Conservation (phyloP, 352 stramenopile species). For the Blastocystis sp. region DNA sequence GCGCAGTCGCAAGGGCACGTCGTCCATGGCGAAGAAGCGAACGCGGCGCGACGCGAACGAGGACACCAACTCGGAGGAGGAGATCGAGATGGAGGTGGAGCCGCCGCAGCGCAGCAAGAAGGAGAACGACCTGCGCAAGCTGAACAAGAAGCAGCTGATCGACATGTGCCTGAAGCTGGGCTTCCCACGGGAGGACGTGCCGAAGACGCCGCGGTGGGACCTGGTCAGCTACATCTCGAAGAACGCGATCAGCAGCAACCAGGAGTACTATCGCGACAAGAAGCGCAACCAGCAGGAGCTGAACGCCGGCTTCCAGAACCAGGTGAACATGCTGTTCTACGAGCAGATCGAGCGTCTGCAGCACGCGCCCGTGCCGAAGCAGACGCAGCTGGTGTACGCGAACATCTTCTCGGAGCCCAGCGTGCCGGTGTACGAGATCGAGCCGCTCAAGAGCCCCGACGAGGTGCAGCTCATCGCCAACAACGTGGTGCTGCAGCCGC, state of each 20-base stretch:
- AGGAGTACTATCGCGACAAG: slow-evolving; percentile 27
- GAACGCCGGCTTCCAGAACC: slow-evolving; percentile 60
- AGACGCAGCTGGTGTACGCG: not conserved
- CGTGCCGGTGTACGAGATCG: not conserved
- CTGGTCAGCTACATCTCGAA: slow-evolving; percentile 31
- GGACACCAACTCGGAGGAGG: slow-evolving; percentile 40
- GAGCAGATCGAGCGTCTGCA: slow-evolving; percentile 39
- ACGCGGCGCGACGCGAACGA: not conserved
- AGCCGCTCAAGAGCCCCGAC: slow-evolving; percentile 5
- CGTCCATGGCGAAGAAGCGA: not conserved
- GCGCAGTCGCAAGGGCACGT: slow-evolving; percentile 44
- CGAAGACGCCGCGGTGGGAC: slow-evolving; percentile 1
- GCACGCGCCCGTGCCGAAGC: not conserved
- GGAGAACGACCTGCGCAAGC: slow-evolving; percentile 19
- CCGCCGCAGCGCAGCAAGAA: slow-evolving; percentile 10
- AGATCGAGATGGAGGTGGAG: not conserved
- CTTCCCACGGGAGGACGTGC: not conserved
- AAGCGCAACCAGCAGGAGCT: slow-evolving; percentile 67
- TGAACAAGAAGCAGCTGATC: slow-evolving; percentile 28
- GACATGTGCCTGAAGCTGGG: slow-evolving; percentile 12
- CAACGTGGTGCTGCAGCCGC: not conserved
- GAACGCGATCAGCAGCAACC: not conserved
- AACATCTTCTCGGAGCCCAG: not conserved
- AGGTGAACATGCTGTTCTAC: slow-evolving; percentile 39
- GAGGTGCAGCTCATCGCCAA: not conserved